These are phyloP conservation scores for Aureobasidium lini DNA, from an alignment of 2,329 filamentous ascomycete genomes.

Conservation along the genomic window DNA sequence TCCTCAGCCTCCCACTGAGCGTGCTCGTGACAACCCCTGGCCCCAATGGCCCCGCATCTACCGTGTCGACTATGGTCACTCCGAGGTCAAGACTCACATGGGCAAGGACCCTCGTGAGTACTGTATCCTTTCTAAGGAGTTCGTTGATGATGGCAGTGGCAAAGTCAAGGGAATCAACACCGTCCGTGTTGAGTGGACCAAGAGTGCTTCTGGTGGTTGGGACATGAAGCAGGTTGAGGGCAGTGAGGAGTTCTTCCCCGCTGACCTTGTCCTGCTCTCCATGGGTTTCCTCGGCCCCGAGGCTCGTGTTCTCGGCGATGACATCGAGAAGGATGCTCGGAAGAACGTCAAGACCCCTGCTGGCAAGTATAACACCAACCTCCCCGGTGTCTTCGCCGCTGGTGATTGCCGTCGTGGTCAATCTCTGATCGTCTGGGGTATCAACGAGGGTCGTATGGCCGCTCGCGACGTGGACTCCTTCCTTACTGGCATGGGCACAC, in stretches of 20 bases:
- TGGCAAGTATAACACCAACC: slow-evolving; percentile 81
- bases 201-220: slow-evolving; percentile 82
- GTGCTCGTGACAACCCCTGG: slow-evolving; percentile 93
- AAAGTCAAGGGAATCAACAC: slow-evolving; percentile 95
- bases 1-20: slow-evolving; percentile 83
- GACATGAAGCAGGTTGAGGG: slow-evolving; percentile 97
- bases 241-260: slow-evolving; percentile 91
- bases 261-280: slow-evolving; percentile 85
- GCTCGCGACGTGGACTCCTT: slow-evolving; percentile 87
- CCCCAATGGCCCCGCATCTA: slow-evolving; percentile 97
- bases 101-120: slow-evolving; percentile 94
- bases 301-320: slow-evolving; percentile 76
- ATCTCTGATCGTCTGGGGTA: slow-evolving; percentile 95
- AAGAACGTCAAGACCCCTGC: slow-evolving; percentile 94
- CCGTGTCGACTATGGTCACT: slow-evolving; percentile 96
- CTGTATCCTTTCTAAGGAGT: slow-evolving; percentile 97
- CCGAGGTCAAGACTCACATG: slow-evolving; percentile 91
- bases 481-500: slow-evolving; percentile 67
- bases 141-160: slow-evolving; percentile 80
- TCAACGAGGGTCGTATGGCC: slow-evolving; percentile 91
- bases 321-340: slow-evolving; percentile 81
- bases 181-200: slow-evolving; percentile 91
- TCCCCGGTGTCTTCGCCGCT: slow-evolving; percentile 84
- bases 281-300: slow-evolving; percentile 98
- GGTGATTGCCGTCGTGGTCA: slow-evolving; percentile 93